Evolutionary conservation across 768 basidiomycete species (phyloP).

Genomic region (Inosperma sp.): DNA sequence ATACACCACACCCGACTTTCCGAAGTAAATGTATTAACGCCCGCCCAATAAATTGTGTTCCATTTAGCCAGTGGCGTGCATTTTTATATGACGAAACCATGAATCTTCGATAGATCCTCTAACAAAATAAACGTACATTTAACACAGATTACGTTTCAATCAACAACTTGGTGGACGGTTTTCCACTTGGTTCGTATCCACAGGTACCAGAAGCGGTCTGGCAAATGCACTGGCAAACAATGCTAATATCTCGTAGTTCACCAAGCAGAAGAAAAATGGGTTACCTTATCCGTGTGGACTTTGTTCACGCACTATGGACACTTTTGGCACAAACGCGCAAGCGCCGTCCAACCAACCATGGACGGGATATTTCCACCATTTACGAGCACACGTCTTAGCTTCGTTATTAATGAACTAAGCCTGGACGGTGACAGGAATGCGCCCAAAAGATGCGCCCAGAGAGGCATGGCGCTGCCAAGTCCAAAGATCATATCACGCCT

Average conservation of each 20-base stretch:
- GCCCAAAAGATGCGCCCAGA: too few species aligned
- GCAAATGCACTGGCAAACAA: constrained; percentile 30
- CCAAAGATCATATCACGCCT: too few species aligned
- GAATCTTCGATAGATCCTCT: neutral
- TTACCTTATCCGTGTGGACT: constrained; percentile 33
- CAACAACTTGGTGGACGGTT: constrained; percentile 31
- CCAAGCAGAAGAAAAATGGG: neutral
- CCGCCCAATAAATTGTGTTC: too few species aligned
- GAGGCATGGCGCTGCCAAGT: too few species aligned
- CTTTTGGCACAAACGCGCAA: constrained; percentile 34
- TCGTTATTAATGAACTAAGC: too few species aligned
- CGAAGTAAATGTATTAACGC: too few species aligned
- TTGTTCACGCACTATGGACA: constrained; percentile 37
- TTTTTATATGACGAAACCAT: neutral
- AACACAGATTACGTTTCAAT: neutral
- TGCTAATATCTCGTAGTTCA: too few species aligned
- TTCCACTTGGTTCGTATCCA: constrained; percentile 28
- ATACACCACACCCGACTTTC: too few species aligned
- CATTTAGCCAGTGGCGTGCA: too few species aligned
- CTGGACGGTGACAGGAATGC: too few species aligned
- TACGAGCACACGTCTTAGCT: constrained; percentile 29
- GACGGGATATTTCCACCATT: neutral
- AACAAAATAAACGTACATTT: neutral
- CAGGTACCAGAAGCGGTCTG: constrained; percentile 24
- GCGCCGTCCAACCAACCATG: constrained; percentile 11